Conservation (phyloP, 1,139 yeast species). For the Meyerozyma athensensis region DNA sequence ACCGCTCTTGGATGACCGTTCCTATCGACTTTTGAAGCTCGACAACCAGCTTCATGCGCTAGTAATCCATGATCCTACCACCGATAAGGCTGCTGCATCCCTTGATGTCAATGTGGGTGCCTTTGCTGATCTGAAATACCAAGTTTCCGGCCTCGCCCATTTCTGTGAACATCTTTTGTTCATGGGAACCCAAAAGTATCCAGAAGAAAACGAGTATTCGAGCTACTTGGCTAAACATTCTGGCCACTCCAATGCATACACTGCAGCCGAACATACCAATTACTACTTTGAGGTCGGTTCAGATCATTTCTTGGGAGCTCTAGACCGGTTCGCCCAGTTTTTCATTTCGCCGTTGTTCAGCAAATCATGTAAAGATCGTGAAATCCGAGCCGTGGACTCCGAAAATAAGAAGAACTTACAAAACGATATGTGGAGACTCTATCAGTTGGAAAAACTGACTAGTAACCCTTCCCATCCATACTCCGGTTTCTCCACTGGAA, state of each 20-base stretch:
- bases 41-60: constrained; percentile 69
- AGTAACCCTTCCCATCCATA: constrained; percentile 71
- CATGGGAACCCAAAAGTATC: constrained; percentile 95
- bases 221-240: constrained; percentile 69
- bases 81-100: constrained; percentile 92
- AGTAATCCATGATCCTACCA: constrained; percentile 73
- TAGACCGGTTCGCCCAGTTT: constrained; percentile 90
- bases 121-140: constrained; percentile 66
- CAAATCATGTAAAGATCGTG: constrained; percentile 81
- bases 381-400: constrained; percentile 90
- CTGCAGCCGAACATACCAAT: constrained; percentile 85
- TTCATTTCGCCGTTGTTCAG: constrained; percentile 82
- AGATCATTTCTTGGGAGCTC: constrained; percentile 75
- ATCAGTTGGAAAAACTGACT: constrained; percentile 74
- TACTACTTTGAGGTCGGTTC: constrained; percentile 83
- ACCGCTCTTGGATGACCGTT: constrained; percentile 71
- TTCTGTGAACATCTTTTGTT: constrained; percentile 93
- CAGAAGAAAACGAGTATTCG: constrained; percentile 84
- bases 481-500: constrained; percentile 75
- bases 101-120: constrained; percentile 90
- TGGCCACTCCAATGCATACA: constrained; percentile 74
- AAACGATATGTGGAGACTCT: constrained; percentile 82
- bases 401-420: constrained; percentile 94
- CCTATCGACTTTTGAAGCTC: constrained; percentile 63
- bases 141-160: constrained; percentile 86